Conservation (phyloP, 2,329 filamentous ascomycete species). For the Ceratocystis cacaofunesta region DNA sequence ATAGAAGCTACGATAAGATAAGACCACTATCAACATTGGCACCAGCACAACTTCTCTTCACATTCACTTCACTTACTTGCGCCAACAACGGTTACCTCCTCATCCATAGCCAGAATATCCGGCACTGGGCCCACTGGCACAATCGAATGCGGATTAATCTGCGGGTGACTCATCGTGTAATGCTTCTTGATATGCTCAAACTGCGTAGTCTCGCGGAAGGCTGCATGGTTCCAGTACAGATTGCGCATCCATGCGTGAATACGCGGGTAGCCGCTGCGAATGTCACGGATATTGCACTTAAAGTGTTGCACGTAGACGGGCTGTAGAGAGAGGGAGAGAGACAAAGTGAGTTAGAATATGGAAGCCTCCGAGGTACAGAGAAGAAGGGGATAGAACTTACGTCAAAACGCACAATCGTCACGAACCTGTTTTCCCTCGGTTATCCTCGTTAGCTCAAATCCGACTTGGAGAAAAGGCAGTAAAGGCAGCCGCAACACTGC, state of each 20-base stretch:
- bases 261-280: slow-evolving; percentile 66
- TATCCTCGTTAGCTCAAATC: background rate
- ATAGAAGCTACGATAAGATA: background rate
- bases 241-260: slow-evolving; percentile 69
- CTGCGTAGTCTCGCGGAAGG: slow-evolving; percentile 70
- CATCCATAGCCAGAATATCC: slow-evolving; percentile 59
- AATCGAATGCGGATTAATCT: slow-evolving; percentile 57
- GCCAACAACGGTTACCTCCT: slow-evolving; percentile 49
- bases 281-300: slow-evolving; percentile 74
- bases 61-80: background rate
- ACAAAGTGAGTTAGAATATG: background rate
- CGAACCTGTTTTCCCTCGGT: slow-evolving; percentile 31
- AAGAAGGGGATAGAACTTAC: slow-evolving; percentile 22
- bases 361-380: background rate
- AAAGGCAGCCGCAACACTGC: background rate
- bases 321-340: slow-evolving; percentile 19
- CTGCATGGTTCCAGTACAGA: slow-evolving; percentile 69
- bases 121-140: slow-evolving; percentile 76
- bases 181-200: slow-evolving; percentile 90
- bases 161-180: slow-evolving; percentile 45
- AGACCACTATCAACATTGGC: background rate
- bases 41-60: background rate
- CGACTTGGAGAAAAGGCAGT: too few species aligned
- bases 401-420: slow-evolving; percentile 61
- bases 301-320: slow-evolving; percentile 77